A percentile compares a stretch with the other conserved stretches of the same genome.
Conservation (phyloP, 768 basidiomycete genomes). For the Lyophyllum decastes region DNA sequence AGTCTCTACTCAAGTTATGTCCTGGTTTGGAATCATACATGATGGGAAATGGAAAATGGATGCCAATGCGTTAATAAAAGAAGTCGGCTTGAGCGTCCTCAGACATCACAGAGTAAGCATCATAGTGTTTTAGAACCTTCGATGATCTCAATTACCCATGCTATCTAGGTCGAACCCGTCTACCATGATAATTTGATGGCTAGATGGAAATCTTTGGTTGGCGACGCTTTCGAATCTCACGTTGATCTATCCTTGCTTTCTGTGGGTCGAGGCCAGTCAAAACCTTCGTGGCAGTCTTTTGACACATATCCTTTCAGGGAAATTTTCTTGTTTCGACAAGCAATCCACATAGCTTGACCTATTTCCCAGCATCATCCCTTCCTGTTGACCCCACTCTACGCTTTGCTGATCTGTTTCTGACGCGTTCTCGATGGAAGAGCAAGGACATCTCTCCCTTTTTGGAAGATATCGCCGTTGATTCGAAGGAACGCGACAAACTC, state of each 20-base stretch:
- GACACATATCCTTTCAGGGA: conserved; percentile 49
- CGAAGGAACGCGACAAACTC: conserved; percentile 86
- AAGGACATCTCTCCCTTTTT: conserved; percentile 86
- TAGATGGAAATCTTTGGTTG: conserved; percentile 74
- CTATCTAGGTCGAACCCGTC: conserved; percentile 60
- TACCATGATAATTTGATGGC: conserved; percentile 53
- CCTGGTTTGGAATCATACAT: conserved; percentile 75
- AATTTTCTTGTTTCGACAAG: conserved; percentile 62
- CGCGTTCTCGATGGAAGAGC: conserved; percentile 71
- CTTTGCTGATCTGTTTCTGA: conserved; percentile 88
- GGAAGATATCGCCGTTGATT: conserved; percentile 76
- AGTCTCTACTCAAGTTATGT: conserved; percentile 70
- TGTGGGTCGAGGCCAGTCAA: conserved; percentile 40
- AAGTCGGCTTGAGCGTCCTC: conserved; percentile 79
- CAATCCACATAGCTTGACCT: conserved; percentile 47
- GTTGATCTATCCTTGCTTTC: conserved; percentile 70
- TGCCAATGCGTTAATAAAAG: conserved; percentile 57
- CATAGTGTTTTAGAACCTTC: background rate
- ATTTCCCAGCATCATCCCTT: conserved; percentile 76
- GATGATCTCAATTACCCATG: background rate
- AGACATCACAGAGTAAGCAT: conserved; percentile 53
- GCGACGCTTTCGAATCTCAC: conserved; percentile 69
- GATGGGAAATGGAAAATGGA: conserved; percentile 70
- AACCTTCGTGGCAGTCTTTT: background rate
- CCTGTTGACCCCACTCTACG: conserved; percentile 78